Base-by-base conservation (phyloP, 352 stramenopile genomes). In the Globisporangium irregulare region DNA sequence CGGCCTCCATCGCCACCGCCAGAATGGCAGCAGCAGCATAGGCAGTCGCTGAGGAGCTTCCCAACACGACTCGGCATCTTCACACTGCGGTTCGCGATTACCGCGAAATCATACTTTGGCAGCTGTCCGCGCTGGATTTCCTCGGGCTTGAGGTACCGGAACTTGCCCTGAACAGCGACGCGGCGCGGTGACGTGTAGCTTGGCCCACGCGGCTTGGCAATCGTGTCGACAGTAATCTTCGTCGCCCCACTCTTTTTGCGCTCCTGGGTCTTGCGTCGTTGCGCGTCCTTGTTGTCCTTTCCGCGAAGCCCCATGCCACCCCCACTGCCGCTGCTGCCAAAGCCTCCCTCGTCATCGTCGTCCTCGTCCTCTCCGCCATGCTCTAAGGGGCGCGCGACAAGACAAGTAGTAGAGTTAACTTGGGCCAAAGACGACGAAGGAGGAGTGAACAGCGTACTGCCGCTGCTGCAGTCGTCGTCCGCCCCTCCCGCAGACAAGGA, bases 71-170 rank as follows among this genome's bases (percentile, higher is more conserved):
- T 80, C 4, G 83, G 76, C 41, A 76, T 15, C 14, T 81, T 73
- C 38, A 93, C 77, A 57, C 74, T 86, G 55, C 87, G 87, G 69
- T 94, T 90, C 29, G 81, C 84, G 59, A 95, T 89, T 29, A 95
- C 77, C 0, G 84, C 86, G 70, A 90, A 95, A 66, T 95, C 87
- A 74, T 94, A 95, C 36, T 74, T 59, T 18, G 83, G 80, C 27
- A 87, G 53, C 18, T 73, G 66, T 5, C 82, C 85, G 50, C 73
- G 86, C 69, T 84, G 50, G 66, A 95, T 90, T 62, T 95, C 86
- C 36, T 91, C 81, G 1, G 87, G 86, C 63, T 92, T 92, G n/a
- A 95, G 73, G 67, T 95, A 93, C 2, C 86, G 66, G 64, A 93
- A 95, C 53, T 80, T 81, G 51, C 85, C 87, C 5, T 74, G 38